Base-by-base conservation (phyloP, 306 rosid genomes). In the Fragaria iinumae region DNA sequence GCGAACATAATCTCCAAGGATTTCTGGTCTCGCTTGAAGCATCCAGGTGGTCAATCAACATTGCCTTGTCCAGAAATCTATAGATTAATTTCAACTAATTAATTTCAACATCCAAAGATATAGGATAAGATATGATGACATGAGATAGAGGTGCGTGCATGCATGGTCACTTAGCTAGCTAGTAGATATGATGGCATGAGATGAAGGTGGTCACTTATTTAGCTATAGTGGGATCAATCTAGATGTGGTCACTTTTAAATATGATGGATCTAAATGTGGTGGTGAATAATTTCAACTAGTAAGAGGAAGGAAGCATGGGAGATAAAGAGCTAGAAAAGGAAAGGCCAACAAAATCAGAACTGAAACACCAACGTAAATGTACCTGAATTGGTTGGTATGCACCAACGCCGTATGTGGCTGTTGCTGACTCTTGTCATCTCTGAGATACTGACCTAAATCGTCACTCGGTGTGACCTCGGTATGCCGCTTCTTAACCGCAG, bases 1-100 rank as follows among this genome's bases (percentile, higher is more conserved):
- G 68, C 36, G 92, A 83, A 81, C 97, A 89, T 73, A 91, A 73
- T 57, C 97, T 90, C 94, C 97, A 91, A 0, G 87, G 97, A 11
- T 91, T 79, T 71, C 84, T 84, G 49, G 75, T 80, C 72, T 85
- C 79, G 62, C 83, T 86, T 69, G 83, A 59, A 4, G 79, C 75
- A 64, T 89, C 94, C 8, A 73, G 11, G 48, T 88, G 77, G 34
- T 91, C 94, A 1, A 89, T 85, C 18, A 85, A 69, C 41, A 82
- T 81, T 38, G 92, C 97, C 83, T 84, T 89, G 77, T 89, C 92
- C 87, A 91, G 81, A 79, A 84, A 72, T 23, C 97, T 91, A 18
- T 59, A 72, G 29, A 29, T 29, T 29, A 29, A 23, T 75, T 77
- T 39, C 41, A 55, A 68, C 49, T 27, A 27, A 29, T 29, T 29